Evolutionary conservation across 106 monocot genomes (phyloP).

Genomic region (Gastrodia elata): DNA sequence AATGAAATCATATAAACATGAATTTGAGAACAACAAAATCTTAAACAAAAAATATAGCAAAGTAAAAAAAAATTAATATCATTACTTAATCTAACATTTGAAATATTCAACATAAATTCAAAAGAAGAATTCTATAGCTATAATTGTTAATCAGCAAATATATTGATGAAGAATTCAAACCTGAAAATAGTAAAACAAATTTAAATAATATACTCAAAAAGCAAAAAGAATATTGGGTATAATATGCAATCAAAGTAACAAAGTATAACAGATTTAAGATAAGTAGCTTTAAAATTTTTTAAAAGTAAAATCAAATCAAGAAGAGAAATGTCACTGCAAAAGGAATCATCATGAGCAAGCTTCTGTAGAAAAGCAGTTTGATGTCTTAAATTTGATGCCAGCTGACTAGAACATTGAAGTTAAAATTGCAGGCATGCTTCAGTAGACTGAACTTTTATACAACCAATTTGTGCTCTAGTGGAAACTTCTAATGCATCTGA

Average conservation of each 20-base stretch:
- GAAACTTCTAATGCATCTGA: not conserved
- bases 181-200: not conserved
- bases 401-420: too few relatives aligned
- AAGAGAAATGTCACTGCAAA: not conserved
- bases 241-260: not conserved
- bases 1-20: not conserved
- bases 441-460: not conserved
- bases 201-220: not conserved
- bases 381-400: not conserved
- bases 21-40: not conserved
- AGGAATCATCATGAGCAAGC: not conserved
- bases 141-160: not conserved
- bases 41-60: not conserved
- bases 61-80: not conserved
- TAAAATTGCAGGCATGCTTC: not conserved
- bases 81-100: not conserved
- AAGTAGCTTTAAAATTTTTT: too few relatives aligned
- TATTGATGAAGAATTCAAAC: not conserved
- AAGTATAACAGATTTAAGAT: not conserved
- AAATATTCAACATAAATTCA: not conserved
- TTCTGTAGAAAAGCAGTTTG: not conserved
- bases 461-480: not conserved
- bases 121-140: not conserved
- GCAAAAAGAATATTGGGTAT: not conserved
- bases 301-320: not conserved